Evolutionary conservation across 805 yeast genomes (phyloP), one percentile per base, ranked within the genome.

Genomic region (Starmerella ratchasimensis): DNA sequence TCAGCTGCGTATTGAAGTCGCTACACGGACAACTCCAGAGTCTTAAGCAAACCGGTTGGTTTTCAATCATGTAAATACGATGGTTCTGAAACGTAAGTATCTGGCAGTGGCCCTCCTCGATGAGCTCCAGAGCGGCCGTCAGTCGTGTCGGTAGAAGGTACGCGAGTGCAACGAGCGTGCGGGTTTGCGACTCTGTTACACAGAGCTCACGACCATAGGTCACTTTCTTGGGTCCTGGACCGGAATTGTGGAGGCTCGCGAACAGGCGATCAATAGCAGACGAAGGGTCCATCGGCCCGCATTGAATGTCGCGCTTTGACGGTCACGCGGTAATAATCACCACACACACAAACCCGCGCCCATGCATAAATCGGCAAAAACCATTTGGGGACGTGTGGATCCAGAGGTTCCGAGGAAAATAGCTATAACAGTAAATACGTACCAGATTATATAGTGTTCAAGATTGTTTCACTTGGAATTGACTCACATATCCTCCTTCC

Each of bases 1-100:
- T 3, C 9, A 39, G 24, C 21, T 33, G 34, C 10, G 18, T 11
- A 9, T 23, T 18, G 27, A 36, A 51, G 6, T 37, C 43, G 13
- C 23, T 24, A 28, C 55, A 52, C 2, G 47, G 24, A 22, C 55
- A 52, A 1, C 37, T 29, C 52, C 51, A 47, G 5, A 34, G n/a
- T 2, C 9, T 10, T 9, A 39, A 23, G n/a, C 47, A 36, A 10
- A 47, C 49, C 0, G 42, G 20, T 16, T 11, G 14, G 1, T 13
- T 18, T 17, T 37, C 42, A 1, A 46, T 32, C 0, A 20, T 17
- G 28, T 26, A 34, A 3, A 34, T 17, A 16, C 8, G 15, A 3
- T 31, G 31, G 5, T 23, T 19, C 3, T 24, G 25, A 20, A 18
- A 32, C 2, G 19, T 20, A 18, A 31, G 33, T 8, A 15, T 11